phyloP scores from a whole-genome alignment of 2,329 filamentous ascomycete genomes.

The Bisporella sp. region DNA sequence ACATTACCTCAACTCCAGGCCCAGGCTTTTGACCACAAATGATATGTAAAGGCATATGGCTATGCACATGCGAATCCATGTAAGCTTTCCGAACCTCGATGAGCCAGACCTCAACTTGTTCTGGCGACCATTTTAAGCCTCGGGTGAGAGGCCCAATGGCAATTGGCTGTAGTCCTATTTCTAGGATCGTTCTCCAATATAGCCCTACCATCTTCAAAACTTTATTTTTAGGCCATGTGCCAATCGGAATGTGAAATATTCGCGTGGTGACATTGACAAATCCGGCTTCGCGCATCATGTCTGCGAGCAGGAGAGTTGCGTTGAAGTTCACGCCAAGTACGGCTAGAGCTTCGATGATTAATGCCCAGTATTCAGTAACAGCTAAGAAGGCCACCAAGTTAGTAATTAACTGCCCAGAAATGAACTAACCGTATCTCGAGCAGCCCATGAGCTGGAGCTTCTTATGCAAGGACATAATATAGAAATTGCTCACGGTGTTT shows the following conservation, averaged over 20 bases:
- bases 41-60: conserved; percentile 49
- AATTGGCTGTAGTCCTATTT: conserved; percentile 42
- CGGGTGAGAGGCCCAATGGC: conserved; percentile 42
- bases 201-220: conserved; percentile 42
- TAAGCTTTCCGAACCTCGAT: conserved; percentile 40
- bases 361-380: conserved; percentile 40
- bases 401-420: too few species aligned
- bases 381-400: conserved; percentile 4
- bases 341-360: conserved; percentile 37
- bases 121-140: conserved; percentile 38
- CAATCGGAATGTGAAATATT: conserved; percentile 38
- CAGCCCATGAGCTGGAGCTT: too few species aligned
- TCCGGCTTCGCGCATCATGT: conserved; percentile 39
- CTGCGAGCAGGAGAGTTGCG: conserved; percentile 34
- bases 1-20: neutral
- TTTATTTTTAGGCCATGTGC: conserved; percentile 33
- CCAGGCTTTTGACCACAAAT: conserved; percentile 44
- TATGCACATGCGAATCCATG: conserved; percentile 30
- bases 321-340: conserved; percentile 41
- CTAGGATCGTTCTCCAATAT: conserved; percentile 41
- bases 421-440: too few species aligned
- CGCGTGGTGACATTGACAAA: conserved; percentile 36
- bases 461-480: too few species aligned
- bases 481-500: conserved; percentile 24
- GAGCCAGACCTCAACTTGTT: conserved; percentile 42